Conservation (phyloP, 805 yeast species). For the Yarrowia yakushimensis region DNA sequence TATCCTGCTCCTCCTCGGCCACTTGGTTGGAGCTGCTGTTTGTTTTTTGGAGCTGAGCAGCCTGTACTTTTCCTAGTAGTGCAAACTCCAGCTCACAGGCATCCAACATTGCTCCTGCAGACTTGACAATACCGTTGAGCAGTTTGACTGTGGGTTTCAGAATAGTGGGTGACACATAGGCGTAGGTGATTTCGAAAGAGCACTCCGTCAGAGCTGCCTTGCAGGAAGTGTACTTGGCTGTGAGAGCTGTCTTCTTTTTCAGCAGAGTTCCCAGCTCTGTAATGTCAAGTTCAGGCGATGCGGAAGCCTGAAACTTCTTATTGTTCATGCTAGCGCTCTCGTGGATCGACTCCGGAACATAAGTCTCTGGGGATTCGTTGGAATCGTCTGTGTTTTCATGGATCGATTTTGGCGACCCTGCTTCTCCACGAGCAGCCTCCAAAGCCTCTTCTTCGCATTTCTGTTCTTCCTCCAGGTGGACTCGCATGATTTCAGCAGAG, state of each 20-base stretch:
- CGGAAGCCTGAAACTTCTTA: neutral
- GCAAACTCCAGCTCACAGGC: conserved; percentile 48
- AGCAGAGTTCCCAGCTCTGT: conserved; percentile 38
- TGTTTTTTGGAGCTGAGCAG: neutral
- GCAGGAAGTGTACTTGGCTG: conserved; percentile 39
- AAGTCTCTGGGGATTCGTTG: conserved; percentile 6
- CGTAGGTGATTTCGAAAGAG: conserved; percentile 48
- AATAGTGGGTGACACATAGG: conserved; percentile 46
- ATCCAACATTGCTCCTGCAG: conserved; percentile 45
- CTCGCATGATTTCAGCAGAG: conserved; percentile 15
- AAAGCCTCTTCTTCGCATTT: neutral
- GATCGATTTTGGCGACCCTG: neutral
- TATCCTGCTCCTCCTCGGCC: conserved; percentile 27
- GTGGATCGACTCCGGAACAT: conserved; percentile 1
- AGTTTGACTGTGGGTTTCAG: conserved; percentile 40
- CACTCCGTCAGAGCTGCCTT: conserved; percentile 46
- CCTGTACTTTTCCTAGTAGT: conserved; percentile 33
- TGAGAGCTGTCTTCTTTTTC: conserved; percentile 38
- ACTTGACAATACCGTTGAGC: conserved; percentile 38
- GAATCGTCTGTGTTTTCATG: neutral
- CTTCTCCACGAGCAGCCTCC: neutral
- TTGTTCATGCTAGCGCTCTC: neutral
- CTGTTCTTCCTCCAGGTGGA: neutral
- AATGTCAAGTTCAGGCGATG: conserved; percentile 30
- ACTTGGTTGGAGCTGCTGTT: neutral